Evolutionary conservation across 441 rosid genomes (phyloP).

Genomic region (Corymbia citriodora): DNA sequence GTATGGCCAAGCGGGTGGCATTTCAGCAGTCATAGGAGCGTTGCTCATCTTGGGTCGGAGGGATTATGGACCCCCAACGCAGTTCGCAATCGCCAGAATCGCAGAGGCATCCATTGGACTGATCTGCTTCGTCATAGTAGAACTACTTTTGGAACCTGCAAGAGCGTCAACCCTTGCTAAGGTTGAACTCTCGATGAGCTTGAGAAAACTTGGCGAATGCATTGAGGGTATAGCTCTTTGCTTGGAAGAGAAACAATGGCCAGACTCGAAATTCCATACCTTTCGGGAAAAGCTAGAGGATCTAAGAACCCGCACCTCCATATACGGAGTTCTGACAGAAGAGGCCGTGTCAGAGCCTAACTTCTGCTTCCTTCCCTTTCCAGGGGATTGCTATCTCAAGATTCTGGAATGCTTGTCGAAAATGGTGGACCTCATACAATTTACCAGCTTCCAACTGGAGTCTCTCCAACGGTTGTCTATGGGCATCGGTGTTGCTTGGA

Average conservation of each 20-base stretch:
- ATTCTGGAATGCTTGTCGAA: slow-evolving; percentile 35
- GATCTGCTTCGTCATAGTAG: slow-evolving; percentile 43
- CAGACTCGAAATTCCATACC: slow-evolving; percentile 12
- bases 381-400: slow-evolving; percentile 25
- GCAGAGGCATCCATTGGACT: slow-evolving; percentile 62
- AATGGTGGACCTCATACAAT: slow-evolving; percentile 36
- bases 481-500: slow-evolving; percentile 18
- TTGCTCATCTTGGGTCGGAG: slow-evolving; percentile 62
- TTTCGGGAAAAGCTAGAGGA: slow-evolving; percentile 28
- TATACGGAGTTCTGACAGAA: slow-evolving; percentile 31
- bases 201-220: slow-evolving; percentile 26
- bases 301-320: slow-evolving; percentile 27
- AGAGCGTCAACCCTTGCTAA: slow-evolving; percentile 64
- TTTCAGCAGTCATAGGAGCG: slow-evolving; percentile 63
- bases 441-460: slow-evolving; percentile 22
- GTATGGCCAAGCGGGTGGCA: slow-evolving; percentile 69
- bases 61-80: slow-evolving; percentile 46
- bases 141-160: slow-evolving; percentile 37
- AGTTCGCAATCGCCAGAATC: slow-evolving; percentile 61
- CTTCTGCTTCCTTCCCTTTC: slow-evolving; percentile 54
- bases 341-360: slow-evolving; percentile 65
- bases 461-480: slow-evolving; percentile 23
- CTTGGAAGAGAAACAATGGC: slow-evolving; percentile 12
- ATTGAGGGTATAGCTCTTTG: slow-evolving; percentile 21
- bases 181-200: slow-evolving; percentile 37